Conservation (phyloP, 2,329 filamentous ascomycete species). For the Arachnomyces sp. region DNA sequence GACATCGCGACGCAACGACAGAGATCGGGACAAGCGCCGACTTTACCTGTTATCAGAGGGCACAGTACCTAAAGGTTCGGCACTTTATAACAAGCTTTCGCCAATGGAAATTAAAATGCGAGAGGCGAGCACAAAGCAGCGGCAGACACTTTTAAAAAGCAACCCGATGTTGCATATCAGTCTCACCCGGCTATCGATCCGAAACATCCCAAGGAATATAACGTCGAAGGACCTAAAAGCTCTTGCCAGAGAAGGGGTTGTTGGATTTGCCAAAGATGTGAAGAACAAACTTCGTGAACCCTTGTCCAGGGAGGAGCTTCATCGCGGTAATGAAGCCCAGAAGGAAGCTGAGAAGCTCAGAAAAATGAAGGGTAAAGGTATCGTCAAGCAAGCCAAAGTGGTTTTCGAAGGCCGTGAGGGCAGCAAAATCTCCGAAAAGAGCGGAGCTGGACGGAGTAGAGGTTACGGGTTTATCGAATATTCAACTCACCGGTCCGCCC, state of each 20-base stretch:
- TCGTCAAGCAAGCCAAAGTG: slow-evolving; percentile 89
- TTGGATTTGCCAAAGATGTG: slow-evolving; percentile 87
- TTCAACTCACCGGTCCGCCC: slow-evolving; percentile 80
- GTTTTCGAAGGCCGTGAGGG: slow-evolving; percentile 86
- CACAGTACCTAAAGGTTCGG: slow-evolving; percentile 66
- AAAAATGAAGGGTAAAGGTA: slow-evolving; percentile 73
- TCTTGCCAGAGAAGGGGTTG: slow-evolving; percentile 82
- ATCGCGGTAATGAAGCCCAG: slow-evolving; percentile 72
- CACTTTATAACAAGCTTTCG: slow-evolving; percentile 68
- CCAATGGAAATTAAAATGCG: slow-evolving; percentile 79
- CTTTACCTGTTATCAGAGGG: slow-evolving; percentile 86
- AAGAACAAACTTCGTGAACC: slow-evolving; percentile 67
- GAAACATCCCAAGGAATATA: slow-evolving; percentile 80
- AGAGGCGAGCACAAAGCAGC: slow-evolving; percentile 77
- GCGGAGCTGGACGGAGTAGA: slow-evolving; percentile 72
- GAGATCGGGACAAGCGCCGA: slow-evolving; percentile 80
- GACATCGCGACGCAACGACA: slow-evolving; percentile 52
- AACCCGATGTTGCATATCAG: slow-evolving; percentile 87
- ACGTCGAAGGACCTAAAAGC: slow-evolving; percentile 84
- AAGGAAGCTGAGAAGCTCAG: slow-evolving; percentile 71
- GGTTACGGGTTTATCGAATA: slow-evolving; percentile 99
- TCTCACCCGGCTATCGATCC: slow-evolving; percentile 80
- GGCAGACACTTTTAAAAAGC: slow-evolving; percentile 80
- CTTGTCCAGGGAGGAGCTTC: slow-evolving; percentile 82
- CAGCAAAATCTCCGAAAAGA: slow-evolving; percentile 69